Percentiles rank a stretch among this genome's conserved stretches.
Conservation (phyloP, 2,329 filamentous ascomycete genomes). For the Xylariaceae sp. region DNA sequence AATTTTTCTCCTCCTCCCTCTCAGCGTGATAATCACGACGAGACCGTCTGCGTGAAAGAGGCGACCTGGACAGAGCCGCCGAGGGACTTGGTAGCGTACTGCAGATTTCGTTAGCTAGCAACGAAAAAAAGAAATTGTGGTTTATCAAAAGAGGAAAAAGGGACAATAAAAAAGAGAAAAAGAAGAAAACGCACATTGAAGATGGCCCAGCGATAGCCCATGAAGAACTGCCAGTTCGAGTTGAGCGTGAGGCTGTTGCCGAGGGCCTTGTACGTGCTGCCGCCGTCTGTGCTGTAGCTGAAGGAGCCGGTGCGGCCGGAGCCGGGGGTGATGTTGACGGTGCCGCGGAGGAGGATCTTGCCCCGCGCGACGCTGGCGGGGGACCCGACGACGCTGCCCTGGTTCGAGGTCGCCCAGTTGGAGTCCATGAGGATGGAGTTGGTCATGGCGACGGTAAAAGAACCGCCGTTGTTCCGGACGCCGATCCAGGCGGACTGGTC, state of each 20-base stretch:
- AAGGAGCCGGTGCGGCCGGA: conserved; percentile 30
- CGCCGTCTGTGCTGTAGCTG: conserved; percentile 41
- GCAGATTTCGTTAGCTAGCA: background rate
- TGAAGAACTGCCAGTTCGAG: conserved; percentile 42
- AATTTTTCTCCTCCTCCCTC: no score
- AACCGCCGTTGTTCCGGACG: conserved; percentile 34
- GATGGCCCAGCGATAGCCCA: conserved; percentile 44
- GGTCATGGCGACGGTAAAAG: conserved; percentile 30
- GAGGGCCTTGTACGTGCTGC: conserved; percentile 31
- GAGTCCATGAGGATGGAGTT: conserved; percentile 36
- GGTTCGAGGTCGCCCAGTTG: conserved; percentile 26
- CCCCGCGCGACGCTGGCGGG: conserved; percentile 28
- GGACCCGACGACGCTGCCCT: conserved; percentile 27
- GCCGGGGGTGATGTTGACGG: conserved; percentile 31
- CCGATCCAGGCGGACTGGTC: conserved; percentile 50
- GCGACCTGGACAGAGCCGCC: conserved; percentile 33
- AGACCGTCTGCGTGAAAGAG: conserved; percentile 18
- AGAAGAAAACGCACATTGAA: conserved; percentile 34
- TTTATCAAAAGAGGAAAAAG: background rate
- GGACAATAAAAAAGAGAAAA: background rate
- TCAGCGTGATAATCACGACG: no score
- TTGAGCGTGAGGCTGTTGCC: conserved; percentile 34
- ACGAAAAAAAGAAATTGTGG: no score
- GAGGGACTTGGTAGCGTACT: conserved; percentile 37
- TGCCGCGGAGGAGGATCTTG: conserved; percentile 35